Percentiles rank a stretch among this genome's conserved stretches.
Evolutionary conservation across 495 filamentous ascomycete species (phyloP).

Genomic region (Xylaria castorea): DNA sequence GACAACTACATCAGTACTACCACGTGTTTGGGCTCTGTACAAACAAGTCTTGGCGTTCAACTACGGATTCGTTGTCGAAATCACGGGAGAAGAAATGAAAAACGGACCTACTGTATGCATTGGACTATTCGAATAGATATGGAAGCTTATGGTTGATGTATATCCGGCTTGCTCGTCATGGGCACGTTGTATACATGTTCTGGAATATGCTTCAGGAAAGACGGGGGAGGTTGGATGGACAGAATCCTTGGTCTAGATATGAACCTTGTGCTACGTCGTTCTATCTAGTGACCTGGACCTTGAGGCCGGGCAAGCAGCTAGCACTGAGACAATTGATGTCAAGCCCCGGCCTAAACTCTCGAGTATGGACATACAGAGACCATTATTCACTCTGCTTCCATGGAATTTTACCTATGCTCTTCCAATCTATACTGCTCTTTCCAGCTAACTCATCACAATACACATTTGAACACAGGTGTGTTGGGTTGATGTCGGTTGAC

Average conservation of each 20-base stretch:
- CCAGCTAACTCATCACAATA: background rate
- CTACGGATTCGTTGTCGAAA: background rate
- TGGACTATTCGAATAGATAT: background rate
- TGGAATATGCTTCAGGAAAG: background rate
- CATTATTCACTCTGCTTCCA: background rate
- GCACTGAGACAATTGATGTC: background rate
- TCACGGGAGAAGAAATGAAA: no score
- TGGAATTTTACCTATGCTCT: background rate
- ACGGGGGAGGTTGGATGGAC: background rate
- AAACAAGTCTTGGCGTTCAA: background rate
- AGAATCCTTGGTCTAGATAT: background rate
- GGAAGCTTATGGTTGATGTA: background rate
- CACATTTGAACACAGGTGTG: background rate
- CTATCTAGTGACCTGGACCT: background rate
- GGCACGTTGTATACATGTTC: background rate
- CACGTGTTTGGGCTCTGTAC: background rate
- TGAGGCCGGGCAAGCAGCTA: background rate
- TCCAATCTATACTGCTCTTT: background rate
- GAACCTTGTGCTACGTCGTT: background rate
- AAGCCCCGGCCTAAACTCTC: background rate
- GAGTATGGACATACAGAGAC: background rate
- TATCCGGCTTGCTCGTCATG: background rate
- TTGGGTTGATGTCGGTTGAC: no score
- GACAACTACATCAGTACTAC: background rate
- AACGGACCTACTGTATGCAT: background rate